Conservation (phyloP, 805 yeast genomes). For the Candida golubevii region DNA sequence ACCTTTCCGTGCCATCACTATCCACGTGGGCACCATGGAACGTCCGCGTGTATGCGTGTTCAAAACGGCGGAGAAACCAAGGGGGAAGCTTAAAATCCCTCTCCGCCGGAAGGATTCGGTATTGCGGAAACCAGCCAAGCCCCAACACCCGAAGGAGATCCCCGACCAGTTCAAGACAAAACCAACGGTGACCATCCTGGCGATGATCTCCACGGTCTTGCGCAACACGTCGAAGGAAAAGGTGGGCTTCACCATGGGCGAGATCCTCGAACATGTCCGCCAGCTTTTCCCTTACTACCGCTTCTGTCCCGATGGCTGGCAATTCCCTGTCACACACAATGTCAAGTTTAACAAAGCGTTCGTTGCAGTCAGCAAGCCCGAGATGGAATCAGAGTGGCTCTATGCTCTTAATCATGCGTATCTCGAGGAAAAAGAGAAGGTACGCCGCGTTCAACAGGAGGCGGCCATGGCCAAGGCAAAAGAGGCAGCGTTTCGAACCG, state of each 20-base stretch:
- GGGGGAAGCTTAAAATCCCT: slow-evolving; percentile 31
- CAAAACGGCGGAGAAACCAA: slow-evolving; percentile 29
- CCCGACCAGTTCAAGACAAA: slow-evolving; percentile 84
- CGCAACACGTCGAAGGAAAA: slow-evolving; percentile 59
- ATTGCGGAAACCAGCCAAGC: slow-evolving; percentile 44
- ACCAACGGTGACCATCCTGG: slow-evolving; percentile 78
- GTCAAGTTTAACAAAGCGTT: slow-evolving; percentile 83
- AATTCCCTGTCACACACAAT: slow-evolving; percentile 87
- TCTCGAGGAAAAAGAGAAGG: slow-evolving; percentile 75
- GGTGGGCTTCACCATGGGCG: slow-evolving; percentile 57
- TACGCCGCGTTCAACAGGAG: slow-evolving; percentile 54
- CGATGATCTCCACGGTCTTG: slow-evolving; percentile 74
- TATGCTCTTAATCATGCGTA: slow-evolving; percentile 91
- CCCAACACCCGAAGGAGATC: slow-evolving; percentile 75
- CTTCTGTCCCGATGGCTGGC: slow-evolving; percentile 98
- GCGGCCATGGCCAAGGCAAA: slow-evolving; percentile 57
- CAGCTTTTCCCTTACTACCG: slow-evolving; percentile 87
- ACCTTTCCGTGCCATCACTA: slow-evolving; percentile 29
- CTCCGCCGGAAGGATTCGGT: slow-evolving; percentile 33
- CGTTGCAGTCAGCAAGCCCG: slow-evolving; percentile 59
- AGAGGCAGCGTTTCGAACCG: slow-evolving; percentile 46
- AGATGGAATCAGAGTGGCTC: slow-evolving; percentile 81
- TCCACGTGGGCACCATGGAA: slow-evolving; percentile 13
- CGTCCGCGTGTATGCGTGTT: slow-evolving; percentile 30
- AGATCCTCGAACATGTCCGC: slow-evolving; percentile 81